These are phyloP conservation scores for Crithidia acanthocephali DNA, from an alignment of 208 protist species.

Conservation along the genomic window DNA sequence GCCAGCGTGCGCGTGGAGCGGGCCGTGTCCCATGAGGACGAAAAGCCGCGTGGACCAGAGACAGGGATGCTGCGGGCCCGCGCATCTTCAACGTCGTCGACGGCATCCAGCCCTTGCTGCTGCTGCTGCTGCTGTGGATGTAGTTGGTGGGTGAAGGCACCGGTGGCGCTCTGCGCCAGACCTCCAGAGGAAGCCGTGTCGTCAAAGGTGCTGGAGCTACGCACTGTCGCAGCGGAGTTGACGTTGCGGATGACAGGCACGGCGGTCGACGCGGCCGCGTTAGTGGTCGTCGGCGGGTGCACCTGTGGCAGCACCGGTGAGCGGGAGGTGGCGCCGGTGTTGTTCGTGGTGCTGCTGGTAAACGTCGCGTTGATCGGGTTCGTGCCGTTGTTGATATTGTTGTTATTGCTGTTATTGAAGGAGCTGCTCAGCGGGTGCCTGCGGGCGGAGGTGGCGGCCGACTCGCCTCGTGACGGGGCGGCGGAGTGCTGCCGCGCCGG, in stretches of 20 bases:
- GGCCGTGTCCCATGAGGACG: conserved; percentile 19
- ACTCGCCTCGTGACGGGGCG: conserved; percentile 17
- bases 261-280: conserved; percentile 1
- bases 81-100: conserved; percentile 12
- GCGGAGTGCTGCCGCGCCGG: conserved; percentile 17
- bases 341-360: background rate
- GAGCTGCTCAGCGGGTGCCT: conserved; percentile 15
- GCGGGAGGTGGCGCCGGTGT: background rate
- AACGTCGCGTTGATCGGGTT: background rate
- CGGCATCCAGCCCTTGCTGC: conserved; percentile 7
- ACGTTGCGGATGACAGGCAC: conserved; percentile 16
- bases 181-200: conserved; percentile 15
- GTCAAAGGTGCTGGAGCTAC: conserved; percentile 16
- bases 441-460: conserved; percentile 21
- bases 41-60: conserved; percentile 19
- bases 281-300: background rate
- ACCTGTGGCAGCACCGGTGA: conserved; percentile 21
- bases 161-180: conserved; percentile 9
- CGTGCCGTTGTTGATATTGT: background rate
- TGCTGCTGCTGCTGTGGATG: conserved; percentile 16
- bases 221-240: conserved; percentile 9
- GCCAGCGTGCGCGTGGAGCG: conserved; percentile 21
- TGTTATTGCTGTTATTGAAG: background rate
- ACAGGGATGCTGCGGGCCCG: conserved; percentile 30
- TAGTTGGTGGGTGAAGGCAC: background rate